Conservation (phyloP, 2,329 filamentous ascomycete species). For the Cercospora brassicicola region DNA sequence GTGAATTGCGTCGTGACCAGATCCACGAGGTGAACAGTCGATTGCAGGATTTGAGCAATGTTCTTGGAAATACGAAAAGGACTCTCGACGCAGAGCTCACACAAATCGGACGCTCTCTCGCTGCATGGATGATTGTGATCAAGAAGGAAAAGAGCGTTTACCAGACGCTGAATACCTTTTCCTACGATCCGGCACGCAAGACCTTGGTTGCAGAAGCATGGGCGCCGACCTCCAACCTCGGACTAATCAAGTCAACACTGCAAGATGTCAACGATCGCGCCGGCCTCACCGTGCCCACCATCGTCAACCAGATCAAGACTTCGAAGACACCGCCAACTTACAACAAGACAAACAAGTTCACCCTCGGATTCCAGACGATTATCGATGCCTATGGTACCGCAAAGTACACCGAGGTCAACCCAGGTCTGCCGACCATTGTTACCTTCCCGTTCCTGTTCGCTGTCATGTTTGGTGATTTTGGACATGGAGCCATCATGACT, state of each 20-base stretch:
- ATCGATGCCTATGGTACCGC: slow-evolving; percentile 98
- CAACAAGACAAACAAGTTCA: slow-evolving; percentile 98
- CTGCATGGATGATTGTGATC: slow-evolving; percentile 95
- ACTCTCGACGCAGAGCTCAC: slow-evolving; percentile 90
- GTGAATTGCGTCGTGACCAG: slow-evolving; percentile 90
- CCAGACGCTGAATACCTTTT: slow-evolving; percentile 91
- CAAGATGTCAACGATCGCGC: slow-evolving; percentile 96
- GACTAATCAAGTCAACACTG: slow-evolving; percentile 85
- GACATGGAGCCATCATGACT: slow-evolving; percentile 88
- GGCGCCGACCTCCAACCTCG: slow-evolving; percentile 89
- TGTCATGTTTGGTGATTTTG: slow-evolving; percentile 99
- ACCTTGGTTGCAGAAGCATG: slow-evolving; percentile 97
- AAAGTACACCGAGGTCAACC: slow-evolving; percentile 96
- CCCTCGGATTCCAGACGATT: slow-evolving; percentile 96
- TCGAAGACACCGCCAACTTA: slow-evolving; percentile 98
- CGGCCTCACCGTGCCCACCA: slow-evolving; percentile 93
- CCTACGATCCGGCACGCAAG: slow-evolving; percentile 91
- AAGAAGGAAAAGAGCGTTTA: slow-evolving; percentile 99
- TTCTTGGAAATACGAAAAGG: slow-evolving; percentile 90
- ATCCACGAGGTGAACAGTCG: slow-evolving; percentile 96
- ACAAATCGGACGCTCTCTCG: slow-evolving; percentile 87
- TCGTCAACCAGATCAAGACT: slow-evolving; percentile 95
- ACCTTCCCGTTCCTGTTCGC: slow-evolving; percentile 99
- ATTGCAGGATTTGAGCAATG: slow-evolving; percentile 84
- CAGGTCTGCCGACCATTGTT: slow-evolving; percentile 88